Evolutionary conservation across 2,329 filamentous ascomycete genomes (phyloP), one percentile per base, ranked within the genome.

Genomic region (Septoria linicola): DNA sequence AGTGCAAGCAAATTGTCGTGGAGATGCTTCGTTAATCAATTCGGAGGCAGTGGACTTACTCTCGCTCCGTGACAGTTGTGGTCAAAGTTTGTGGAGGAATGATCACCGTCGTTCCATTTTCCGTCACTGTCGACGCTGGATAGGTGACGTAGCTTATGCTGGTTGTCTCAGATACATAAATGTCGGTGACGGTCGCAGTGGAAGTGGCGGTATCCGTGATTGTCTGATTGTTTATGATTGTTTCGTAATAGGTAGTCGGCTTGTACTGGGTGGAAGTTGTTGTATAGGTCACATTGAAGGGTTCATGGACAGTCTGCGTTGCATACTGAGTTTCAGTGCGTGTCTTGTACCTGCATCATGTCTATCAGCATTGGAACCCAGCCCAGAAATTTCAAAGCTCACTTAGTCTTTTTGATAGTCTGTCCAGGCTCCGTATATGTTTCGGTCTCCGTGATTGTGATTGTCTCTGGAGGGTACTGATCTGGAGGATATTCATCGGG

Each of bases 361-460:
- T 16, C 5, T 4, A 16, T 34, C 13, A 20, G 30, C 11, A 5
- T 19, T 20, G 14, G 4, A 34, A 4, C 31, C 4, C 5, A 5
- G 11, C 4, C n/a, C 5, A 17, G 11, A 8, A 16, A 1, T 21
- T 31, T n/a, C 4, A 13, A 34, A 7, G 31, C 41, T 44, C 30
- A 44, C 41, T 44, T 35, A 14, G 31, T 34, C 20, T 32, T 44
- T 17, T 44, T 35, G 19, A 44, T 25, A 8, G 41, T 44, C 4
- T 44, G n/a, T 11, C 41, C 41, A 1, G 41, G 41, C 19, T 44
- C 31, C 2, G 25, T 21, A 21, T 44, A 44, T 1, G 14, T 16
- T n/a, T 5, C 5, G 4, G 41, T 44, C 31, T 35, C 30, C n/a
- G 41, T 44, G 13, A 44, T 13, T 0, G 41, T 44, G 8, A 34